These are phyloP conservation scores for Inonotus obliquus DNA, from an alignment of 1,284 basidiomycete species.

Conservation along the genomic window DNA sequence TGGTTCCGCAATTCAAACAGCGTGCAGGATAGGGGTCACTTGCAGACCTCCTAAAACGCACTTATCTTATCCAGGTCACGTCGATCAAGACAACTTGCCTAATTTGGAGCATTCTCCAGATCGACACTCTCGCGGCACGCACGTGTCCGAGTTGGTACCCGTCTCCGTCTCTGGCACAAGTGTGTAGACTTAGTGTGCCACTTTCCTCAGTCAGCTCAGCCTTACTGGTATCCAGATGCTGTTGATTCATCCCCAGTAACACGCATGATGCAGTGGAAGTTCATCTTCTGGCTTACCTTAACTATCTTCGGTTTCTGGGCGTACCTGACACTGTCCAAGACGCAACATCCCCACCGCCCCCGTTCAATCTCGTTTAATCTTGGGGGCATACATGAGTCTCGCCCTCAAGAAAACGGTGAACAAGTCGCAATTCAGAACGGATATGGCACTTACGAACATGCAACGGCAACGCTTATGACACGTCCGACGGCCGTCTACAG, in stretches of 20 bases:
- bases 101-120: not conserved
- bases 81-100: not conserved
- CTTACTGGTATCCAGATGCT: too few relatives aligned
- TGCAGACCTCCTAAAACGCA: too few relatives aligned
- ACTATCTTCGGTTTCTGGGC: not conserved
- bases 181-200: too few relatives aligned
- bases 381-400: conserved; percentile 6
- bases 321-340: not conserved
- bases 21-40: not conserved
- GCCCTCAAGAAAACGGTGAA: not conserved
- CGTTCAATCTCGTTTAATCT: conserved; percentile 9
- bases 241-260: not conserved
- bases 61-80: too few relatives aligned
- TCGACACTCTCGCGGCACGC: not conserved
- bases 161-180: too few relatives aligned
- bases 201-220: too few relatives aligned
- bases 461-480: conserved; percentile 22
- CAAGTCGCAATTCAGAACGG: not conserved
- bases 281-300: not conserved
- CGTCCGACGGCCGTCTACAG: conserved; percentile 55
- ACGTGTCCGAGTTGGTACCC: not conserved
- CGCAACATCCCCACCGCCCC: not conserved
- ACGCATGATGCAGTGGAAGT: not conserved
- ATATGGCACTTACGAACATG: not conserved
- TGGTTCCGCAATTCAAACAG: too few relatives aligned